Evolutionary conservation across 768 basidiomycete species (phyloP), one percentile per base, ranked within the genome.

Genomic region (Trametopsis cervina): DNA sequence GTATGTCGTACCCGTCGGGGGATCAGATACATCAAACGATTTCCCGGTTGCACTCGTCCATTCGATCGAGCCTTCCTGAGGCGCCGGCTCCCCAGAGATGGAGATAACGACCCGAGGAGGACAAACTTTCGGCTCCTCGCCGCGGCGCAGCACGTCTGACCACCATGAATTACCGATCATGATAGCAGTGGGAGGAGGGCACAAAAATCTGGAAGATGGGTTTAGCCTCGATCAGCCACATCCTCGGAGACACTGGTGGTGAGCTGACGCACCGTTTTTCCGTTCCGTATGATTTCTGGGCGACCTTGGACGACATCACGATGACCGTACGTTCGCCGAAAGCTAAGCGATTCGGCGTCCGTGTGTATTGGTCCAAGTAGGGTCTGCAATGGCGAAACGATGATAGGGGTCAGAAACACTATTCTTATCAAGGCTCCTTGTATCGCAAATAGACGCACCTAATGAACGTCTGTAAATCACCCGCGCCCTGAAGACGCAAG

Each of bases 281-380:
- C 15, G 86, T 92, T 29, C 93, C 94, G 62, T 97, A 98, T 7
- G 89, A 92, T 63, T 97, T 95, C 72, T 98, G 95, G 2, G 91
- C 95, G 24, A 97, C 93, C 61, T 88, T 92, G 63, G 88, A 91
- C n/a, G 91, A 94, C 89, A 96, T 93, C 58, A 98, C 87, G 52
- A 97, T 87, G 51, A 98, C 80, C 3, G 92, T 91, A 41, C 92
- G 81, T 64, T 97, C 95, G 43, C 95, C 95, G 57, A 86, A 86
- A 1, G 86, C 87, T 40, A 96, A 76, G 24, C 93, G 78, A 63
- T 95, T 95, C 33, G 80, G 74, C 18, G 92, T 80, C 26, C 83
- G 77, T 43, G 93, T 78, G 62, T 92, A 97, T 57, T 88, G 85
- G 52, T 90, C 87, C 54, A 92, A 70, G 66, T 81, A 89, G 10